phyloP scores from a whole-genome alignment of 805 yeast genomes.

The Lipomyces spencermartinsiae region DNA sequence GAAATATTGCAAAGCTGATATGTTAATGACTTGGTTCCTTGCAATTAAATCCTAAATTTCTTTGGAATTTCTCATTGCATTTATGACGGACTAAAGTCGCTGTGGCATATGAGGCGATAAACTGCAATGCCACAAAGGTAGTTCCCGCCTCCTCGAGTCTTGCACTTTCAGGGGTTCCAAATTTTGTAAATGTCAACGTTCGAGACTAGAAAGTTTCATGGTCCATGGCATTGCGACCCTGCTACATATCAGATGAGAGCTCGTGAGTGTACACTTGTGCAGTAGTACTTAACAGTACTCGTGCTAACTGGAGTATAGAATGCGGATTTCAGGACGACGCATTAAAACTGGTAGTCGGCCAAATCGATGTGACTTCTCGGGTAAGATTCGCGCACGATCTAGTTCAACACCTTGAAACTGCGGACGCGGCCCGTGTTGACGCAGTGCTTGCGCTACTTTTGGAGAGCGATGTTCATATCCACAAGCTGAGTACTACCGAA shows the following conservation, averaged over 20 bases:
- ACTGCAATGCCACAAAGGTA: no score
- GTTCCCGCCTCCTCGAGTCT: no score
- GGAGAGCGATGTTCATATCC: not conserved
- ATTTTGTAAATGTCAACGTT: not conserved
- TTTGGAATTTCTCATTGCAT: no score
- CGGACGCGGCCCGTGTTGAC: not conserved
- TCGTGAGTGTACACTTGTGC: not conserved
- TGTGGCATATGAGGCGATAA: no score
- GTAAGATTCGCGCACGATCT: not conserved
- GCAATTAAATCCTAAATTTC: no score
- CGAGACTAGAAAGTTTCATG: not conserved
- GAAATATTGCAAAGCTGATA: no score
- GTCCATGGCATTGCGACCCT: not conserved
- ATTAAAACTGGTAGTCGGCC: not conserved
- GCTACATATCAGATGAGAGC: not conserved
- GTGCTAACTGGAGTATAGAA: not conserved
- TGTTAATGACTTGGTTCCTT: no score
- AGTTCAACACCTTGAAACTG: constrained; percentile 13
- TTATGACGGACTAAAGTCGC: no score
- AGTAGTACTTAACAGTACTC: not conserved
- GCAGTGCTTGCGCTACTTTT: not conserved
- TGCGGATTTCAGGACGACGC: not conserved
- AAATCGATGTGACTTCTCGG: not conserved
- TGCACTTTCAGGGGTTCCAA: not conserved
- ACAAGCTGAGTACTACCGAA: not conserved